A percentile compares a stretch with the other conserved stretches of the same genome.
phyloP scores from a whole-genome alignment of 2,329 filamentous ascomycete genomes.

The Parastagonospora avenae region DNA sequence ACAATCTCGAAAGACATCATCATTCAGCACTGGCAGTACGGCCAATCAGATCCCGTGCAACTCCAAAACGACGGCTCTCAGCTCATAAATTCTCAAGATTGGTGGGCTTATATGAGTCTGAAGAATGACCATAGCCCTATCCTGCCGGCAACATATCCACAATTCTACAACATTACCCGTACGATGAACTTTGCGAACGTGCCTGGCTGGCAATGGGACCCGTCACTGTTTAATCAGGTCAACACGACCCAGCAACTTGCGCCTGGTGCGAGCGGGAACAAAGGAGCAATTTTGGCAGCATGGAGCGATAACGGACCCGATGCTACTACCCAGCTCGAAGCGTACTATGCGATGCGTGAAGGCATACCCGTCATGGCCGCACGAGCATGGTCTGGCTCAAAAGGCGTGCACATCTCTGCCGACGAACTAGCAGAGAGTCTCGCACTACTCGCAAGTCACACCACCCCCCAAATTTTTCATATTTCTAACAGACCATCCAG shows the following conservation, averaged over 20 bases:
- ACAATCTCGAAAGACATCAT: constrained; percentile 49
- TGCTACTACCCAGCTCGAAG: constrained; percentile 55
- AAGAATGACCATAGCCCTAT: constrained; percentile 60
- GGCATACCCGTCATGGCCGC: constrained; percentile 53
- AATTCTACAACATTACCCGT: constrained; percentile 54
- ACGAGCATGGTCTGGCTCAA: constrained; percentile 49
- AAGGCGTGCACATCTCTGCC: constrained; percentile 40
- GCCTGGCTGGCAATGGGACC: constrained; percentile 54
- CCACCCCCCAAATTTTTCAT: no score
- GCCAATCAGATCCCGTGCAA: constrained; percentile 53
- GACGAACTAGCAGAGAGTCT: constrained; percentile 41
- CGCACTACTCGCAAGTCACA: constrained; percentile 34
- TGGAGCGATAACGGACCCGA: constrained; percentile 59
- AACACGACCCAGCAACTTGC: constrained; percentile 50
- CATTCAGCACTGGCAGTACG: constrained; percentile 57
- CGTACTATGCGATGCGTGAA: constrained; percentile 54
- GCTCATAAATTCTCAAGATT: constrained; percentile 56
- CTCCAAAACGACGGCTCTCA: constrained; percentile 47
- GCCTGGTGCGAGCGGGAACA: constrained; percentile 35
- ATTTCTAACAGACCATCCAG: neutral
- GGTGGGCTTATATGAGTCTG: constrained; percentile 61
- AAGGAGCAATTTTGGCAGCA: constrained; percentile 47
- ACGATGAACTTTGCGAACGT: constrained; percentile 53
- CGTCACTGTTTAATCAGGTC: constrained; percentile 51
- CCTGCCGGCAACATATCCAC: constrained; percentile 53